Percentiles rank a stretch among this genome's conserved stretches.
Evolutionary conservation across 2,329 filamentous ascomycete genomes (phyloP).

Genomic region (Fusarium algeriense): DNA sequence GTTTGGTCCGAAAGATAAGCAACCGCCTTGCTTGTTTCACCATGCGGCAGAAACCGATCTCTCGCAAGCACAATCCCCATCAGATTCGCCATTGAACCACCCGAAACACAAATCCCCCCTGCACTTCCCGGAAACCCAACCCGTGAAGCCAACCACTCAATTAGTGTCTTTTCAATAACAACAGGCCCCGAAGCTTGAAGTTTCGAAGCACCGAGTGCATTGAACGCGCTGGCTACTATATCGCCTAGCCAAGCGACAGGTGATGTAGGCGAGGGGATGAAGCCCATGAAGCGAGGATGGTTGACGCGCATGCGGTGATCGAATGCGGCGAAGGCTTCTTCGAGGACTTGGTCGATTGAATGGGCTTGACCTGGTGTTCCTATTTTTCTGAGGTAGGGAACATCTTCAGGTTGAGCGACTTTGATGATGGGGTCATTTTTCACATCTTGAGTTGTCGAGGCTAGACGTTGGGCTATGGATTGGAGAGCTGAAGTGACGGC

Average conservation of each 20-base stretch:
- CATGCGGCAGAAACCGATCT: slow-evolving; percentile 27
- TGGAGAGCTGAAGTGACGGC: slow-evolving; percentile 16
- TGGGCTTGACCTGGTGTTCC: slow-evolving; percentile 19
- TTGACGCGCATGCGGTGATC: slow-evolving; percentile 33
- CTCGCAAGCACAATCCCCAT: slow-evolving; percentile 41
- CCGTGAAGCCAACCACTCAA: slow-evolving; percentile 37
- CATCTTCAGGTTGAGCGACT: slow-evolving; percentile 20
- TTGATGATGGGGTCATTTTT: slow-evolving; percentile 27
- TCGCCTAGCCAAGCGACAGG: slow-evolving; percentile 44
- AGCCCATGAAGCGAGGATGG: slow-evolving; percentile 36
- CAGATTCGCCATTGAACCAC: slow-evolving; percentile 46
- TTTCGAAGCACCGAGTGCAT: slow-evolving; percentile 36
- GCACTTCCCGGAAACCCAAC: slow-evolving; percentile 34
- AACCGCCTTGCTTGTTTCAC: neutral
- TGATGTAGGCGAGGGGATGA: slow-evolving; percentile 42
- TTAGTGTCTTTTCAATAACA: slow-evolving; percentile 43
- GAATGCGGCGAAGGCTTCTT: slow-evolving; percentile 23
- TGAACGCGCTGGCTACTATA: slow-evolving; percentile 36
- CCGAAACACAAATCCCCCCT: slow-evolving; percentile 44
- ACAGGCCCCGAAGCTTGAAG: slow-evolving; percentile 41
- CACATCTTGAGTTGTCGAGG: slow-evolving; percentile 16
- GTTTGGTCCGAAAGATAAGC: slow-evolving; percentile 25
- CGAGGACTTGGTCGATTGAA: slow-evolving; percentile 21
- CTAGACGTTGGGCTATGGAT: slow-evolving; percentile 5
- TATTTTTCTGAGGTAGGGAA: slow-evolving; percentile 18